Percentiles rank a stretch among this genome's conserved stretches.
phyloP scores from a whole-genome alignment of 2,329 filamentous ascomycete genomes.

The Nothomitra cinnamomea region DNA sequence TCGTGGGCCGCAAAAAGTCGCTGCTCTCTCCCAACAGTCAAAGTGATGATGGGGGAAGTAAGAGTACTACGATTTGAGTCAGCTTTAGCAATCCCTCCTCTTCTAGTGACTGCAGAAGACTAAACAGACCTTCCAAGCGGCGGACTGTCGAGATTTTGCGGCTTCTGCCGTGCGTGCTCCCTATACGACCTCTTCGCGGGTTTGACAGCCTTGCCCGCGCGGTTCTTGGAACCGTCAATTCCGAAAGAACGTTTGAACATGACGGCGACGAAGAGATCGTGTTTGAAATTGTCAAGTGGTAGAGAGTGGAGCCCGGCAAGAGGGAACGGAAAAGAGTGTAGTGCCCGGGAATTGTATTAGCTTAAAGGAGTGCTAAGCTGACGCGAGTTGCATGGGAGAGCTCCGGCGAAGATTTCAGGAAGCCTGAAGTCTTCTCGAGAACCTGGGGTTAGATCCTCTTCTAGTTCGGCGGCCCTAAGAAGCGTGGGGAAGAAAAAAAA shows the following conservation, averaged over 20 bases:
- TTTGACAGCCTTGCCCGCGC: slow-evolving; percentile 77
- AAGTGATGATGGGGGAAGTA: slow-evolving; percentile 63
- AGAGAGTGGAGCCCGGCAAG: neutral
- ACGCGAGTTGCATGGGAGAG: slow-evolving; percentile 36
- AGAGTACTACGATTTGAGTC: slow-evolving; percentile 24
- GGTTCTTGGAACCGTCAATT: slow-evolving; percentile 47
- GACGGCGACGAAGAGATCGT: slow-evolving; percentile 19
- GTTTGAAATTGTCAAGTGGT: neutral
- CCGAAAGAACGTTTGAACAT: slow-evolving; percentile 89
- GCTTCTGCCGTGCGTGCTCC: slow-evolving; percentile 69
- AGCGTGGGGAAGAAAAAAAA: slow-evolving; percentile 17
- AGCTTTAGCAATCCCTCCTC: neutral
- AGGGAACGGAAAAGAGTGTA: slow-evolving; percentile 21
- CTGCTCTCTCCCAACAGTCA: slow-evolving; percentile 68
- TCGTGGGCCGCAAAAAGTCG: slow-evolving; percentile 91
- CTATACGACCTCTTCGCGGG: slow-evolving; percentile 57
- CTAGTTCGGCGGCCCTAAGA: slow-evolving; percentile 23
- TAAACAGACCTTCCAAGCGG: slow-evolving; percentile 30
- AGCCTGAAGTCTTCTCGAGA: slow-evolving; percentile 22
- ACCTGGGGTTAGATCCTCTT: slow-evolving; percentile 18
- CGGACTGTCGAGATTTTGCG: slow-evolving; percentile 58
- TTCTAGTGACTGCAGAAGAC: slow-evolving; percentile 8
- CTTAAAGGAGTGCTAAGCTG: slow-evolving; percentile 16
- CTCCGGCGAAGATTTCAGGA: slow-evolving; percentile 30
- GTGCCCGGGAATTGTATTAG: slow-evolving; percentile 18